These are phyloP conservation scores for Tympanopsis confertula DNA, from an alignment of 2,329 filamentous ascomycete species.

Conservation along the genomic window DNA sequence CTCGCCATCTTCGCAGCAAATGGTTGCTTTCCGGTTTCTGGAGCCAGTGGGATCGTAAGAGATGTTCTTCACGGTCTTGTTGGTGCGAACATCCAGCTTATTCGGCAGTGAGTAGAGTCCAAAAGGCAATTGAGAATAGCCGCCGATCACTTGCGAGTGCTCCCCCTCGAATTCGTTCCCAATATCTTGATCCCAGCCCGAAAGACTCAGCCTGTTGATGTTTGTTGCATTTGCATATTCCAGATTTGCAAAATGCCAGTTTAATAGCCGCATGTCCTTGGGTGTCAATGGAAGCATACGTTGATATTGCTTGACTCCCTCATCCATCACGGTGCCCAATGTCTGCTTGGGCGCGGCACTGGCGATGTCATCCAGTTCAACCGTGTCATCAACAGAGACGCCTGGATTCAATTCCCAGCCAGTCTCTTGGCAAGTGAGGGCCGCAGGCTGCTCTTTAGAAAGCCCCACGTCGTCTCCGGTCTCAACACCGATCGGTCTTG, in stretches of 20 bases:
- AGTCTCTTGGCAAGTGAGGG: conserved; percentile 41
- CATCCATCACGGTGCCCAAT: conserved; percentile 53
- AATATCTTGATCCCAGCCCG: conserved; percentile 60
- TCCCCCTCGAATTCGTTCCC: conserved; percentile 61
- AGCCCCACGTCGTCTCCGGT: conserved; percentile 20
- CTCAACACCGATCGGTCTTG: conserved; percentile 5
- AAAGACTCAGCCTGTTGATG: conserved; percentile 50
- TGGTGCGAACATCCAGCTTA: conserved; percentile 50
- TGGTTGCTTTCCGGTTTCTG: conserved; percentile 24
- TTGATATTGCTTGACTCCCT: conserved; percentile 53
- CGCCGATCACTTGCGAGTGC: conserved; percentile 54
- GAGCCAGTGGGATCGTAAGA: conserved; percentile 27
- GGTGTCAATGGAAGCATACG: conserved; percentile 47
- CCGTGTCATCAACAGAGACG: conserved; percentile 29
- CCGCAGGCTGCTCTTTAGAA: conserved; percentile 39
- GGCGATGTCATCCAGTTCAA: conserved; percentile 40
- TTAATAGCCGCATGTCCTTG: conserved; percentile 53
- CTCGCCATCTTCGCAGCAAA: conserved; percentile 48
- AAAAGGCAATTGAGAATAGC: conserved; percentile 55
- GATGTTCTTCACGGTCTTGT: conserved; percentile 42
- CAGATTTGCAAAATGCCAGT: conserved; percentile 63
- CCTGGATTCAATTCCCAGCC: conserved; percentile 47
- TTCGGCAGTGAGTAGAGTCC: conserved; percentile 48
- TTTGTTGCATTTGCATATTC: conserved; percentile 60
- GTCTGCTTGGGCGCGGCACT: conserved; percentile 38